Conservation (phyloP, 225 moss, liverwort and hornwort species). For the Physcomitrellopsis africana region DNA sequence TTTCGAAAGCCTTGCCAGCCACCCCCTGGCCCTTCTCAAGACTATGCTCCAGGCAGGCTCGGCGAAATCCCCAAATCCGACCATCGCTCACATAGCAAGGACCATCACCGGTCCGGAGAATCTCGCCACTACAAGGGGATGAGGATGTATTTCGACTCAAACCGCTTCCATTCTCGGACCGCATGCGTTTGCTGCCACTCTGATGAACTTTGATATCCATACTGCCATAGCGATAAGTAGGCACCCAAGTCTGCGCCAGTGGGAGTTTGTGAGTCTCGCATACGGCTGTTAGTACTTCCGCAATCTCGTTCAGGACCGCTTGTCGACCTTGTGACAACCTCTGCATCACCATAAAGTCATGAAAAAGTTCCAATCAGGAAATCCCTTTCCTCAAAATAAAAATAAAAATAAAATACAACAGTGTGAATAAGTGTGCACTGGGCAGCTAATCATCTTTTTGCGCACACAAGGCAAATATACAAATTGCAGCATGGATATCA, state of each 20-base stretch:
- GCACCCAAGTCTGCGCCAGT: conserved; percentile 84
- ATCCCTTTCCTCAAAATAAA: too few relatives aligned
- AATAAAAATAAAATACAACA: not conserved
- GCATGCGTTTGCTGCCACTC: conserved; percentile 38
- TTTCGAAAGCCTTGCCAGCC: conserved; percentile 74
- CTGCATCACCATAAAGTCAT: conserved; percentile 40
- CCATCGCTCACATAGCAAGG: conserved; percentile 80
- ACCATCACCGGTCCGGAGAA: conserved; percentile 62
- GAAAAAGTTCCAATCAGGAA: not conserved
- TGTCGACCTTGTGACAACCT: conserved; percentile 68
- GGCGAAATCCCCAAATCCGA: conserved; percentile 76
- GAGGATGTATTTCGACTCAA: conserved; percentile 10
- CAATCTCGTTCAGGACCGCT: conserved; percentile 68
- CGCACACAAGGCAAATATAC: not conserved
- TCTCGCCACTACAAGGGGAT: conserved; percentile 33
- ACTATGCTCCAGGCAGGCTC: conserved; percentile 77
- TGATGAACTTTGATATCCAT: conserved; percentile 31
- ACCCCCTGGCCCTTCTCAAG: conserved; percentile 78
- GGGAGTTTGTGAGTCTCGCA: conserved; percentile 91
- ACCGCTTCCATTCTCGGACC: conserved; percentile 29
- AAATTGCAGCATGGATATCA: not conserved
- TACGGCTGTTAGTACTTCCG: conserved; percentile 82
- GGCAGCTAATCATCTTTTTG: too few relatives aligned
- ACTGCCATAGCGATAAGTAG: conserved; percentile 36
- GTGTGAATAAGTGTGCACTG: not conserved